These are phyloP conservation scores for Salmacisia buchloeana DNA, from an alignment of 1,284 basidiomycete species.

Conservation along the genomic window DNA sequence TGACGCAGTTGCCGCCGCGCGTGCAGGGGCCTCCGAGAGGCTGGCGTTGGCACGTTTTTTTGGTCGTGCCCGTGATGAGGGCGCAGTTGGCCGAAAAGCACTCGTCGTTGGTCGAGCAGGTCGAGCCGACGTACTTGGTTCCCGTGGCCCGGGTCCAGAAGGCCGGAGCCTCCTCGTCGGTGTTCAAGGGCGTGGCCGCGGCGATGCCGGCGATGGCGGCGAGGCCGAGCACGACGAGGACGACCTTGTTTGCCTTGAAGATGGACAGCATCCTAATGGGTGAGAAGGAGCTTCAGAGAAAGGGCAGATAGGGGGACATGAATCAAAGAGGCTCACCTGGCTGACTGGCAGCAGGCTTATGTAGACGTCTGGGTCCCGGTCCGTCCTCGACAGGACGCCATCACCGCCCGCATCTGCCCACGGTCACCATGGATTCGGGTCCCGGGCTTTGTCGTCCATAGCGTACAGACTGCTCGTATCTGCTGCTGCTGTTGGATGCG, in stretches of 20 bases:
- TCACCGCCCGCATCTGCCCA: too few species aligned
- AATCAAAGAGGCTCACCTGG: too few species aligned
- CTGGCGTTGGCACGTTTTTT: constrained; percentile 1
- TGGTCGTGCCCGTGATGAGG: constrained; percentile 3
- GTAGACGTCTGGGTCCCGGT: too few species aligned
- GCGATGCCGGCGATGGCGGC: background rate
- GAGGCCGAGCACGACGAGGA: background rate
- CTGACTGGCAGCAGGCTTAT: too few species aligned
- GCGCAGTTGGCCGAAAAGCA: background rate
- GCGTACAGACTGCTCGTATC: too few species aligned
- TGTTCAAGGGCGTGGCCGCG: background rate
- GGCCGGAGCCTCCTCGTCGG: background rate
- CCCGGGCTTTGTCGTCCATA: too few species aligned
- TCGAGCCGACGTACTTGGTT: constrained; percentile 6
- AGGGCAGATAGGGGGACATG: too few species aligned
- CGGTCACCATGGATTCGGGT: too few species aligned
- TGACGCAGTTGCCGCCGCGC: constrained; percentile 4
- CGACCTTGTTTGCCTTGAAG: background rate
- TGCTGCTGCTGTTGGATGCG: too few species aligned
- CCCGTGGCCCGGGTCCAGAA: background rate
- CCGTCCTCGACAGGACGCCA: too few species aligned
- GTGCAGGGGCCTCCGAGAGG: constrained; percentile 1
- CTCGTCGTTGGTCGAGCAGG: background rate
- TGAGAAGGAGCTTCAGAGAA: too few species aligned
- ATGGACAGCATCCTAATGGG: background rate